Evolutionary conservation across 257 asterid genomes (phyloP), one percentile per base, ranked within the genome.

Genomic region (Catharanthus roseus): DNA sequence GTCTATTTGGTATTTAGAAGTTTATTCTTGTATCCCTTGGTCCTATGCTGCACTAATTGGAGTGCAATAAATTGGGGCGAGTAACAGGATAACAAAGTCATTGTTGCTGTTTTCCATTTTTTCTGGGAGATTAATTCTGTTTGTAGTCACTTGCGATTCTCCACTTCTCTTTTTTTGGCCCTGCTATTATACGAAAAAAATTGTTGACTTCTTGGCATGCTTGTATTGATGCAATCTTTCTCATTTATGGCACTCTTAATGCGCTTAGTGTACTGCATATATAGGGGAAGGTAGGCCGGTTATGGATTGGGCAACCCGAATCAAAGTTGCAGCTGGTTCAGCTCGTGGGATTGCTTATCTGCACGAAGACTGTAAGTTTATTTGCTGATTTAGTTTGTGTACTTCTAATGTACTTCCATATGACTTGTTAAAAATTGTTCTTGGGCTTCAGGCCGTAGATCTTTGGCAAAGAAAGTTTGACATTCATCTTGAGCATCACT

Each of bases 261-360:
- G 26, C 13, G 5, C 8, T 44, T 26, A 53, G n/a, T 63, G 10
- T 42, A 4, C 38, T 69, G 15, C 39, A 33, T 69, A 15, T 77
- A 74, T 87, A 90, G 95, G 65, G 74, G 77, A 84, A 75, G 84
- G 75, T 64, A 72, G 78, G 76, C 74, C 68, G 54, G 85, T 75
- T 31, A 86, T 90, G 93, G 89, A 83, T 77, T 90, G 96, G 96
- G 86, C 91, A 44, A 87, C 86, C 72, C 85, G 97, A 73, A 90
- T 91, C 67, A 91, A 85, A 83, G 96, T 83, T 72, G 97, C 97
- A 5, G 87, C 91, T 76, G 96, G 96, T 77, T 89, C 96, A 38
- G 97, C 97, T 66, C 93, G 93, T 71, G 97, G 97, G 64, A 80
- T 91, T 42, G 90, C 97, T 61, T 91, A 91, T 84, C 97, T 90